A percentile compares a stretch with the other conserved stretches of the same genome.
Conservation (phyloP, 306 rosid species). For the Argentina anserina region DNA sequence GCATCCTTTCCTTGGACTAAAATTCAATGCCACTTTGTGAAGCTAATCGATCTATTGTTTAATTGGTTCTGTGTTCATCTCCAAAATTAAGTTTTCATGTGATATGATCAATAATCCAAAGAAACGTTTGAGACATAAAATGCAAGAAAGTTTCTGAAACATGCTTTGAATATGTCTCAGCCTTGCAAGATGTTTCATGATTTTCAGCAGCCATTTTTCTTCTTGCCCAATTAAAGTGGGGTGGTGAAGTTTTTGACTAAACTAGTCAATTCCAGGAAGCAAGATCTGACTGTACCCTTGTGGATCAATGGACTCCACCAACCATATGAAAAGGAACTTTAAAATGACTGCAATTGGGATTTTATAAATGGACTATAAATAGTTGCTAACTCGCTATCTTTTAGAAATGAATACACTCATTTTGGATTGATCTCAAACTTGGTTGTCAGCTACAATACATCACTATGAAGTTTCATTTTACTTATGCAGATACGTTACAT, state of each 20-base stretch:
- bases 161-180: neutral
- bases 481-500: neutral
- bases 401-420: neutral
- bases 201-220: conserved; percentile 10
- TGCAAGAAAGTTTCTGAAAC: neutral
- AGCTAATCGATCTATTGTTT: neutral
- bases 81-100: neutral
- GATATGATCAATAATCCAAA: neutral
- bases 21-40: neutral
- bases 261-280: conserved; percentile 6
- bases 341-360: neutral
- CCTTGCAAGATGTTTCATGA: neutral
- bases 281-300: neutral
- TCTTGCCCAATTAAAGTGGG: conserved; percentile 12
- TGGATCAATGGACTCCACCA: conserved; percentile 3
- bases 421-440: neutral
- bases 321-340: neutral
- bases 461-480: neutral
- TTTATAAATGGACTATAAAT: neutral
- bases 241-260: conserved; percentile 5
- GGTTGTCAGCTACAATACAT: neutral
- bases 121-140: neutral
- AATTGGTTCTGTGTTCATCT: neutral
- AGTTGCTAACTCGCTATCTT: neutral
- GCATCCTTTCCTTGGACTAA: neutral